Evolutionary conservation across 164 flowering plant species (phyloP), one percentile per base, ranked within the genome.

Genomic region (Pachysandra terminalis): DNA sequence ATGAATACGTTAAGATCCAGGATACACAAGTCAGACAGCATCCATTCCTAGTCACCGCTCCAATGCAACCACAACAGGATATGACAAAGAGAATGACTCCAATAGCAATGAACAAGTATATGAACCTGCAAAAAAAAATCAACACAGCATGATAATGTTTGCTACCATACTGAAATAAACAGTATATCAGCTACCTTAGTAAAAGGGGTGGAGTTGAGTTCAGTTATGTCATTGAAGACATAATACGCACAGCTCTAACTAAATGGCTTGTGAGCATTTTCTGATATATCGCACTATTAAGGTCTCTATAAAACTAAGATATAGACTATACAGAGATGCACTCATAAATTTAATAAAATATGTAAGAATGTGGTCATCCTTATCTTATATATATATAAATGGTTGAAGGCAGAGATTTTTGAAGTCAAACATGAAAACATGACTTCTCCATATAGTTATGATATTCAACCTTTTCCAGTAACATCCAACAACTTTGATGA

Each of bases 1-100:
- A 10, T 8, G 22, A 48, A 19, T 51, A 59, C 12, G 37, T 27
- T 15, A 65, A 45, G 22, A 65, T 37, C 54, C 52, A 87, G 97
- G 98, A 94, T 94, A 94, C 98, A 79, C 87, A 92, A 77, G 73
- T 59, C 73, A 95, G 80, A 81, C 97, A 95, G 87, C 97, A 95
- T 21, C 89, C 90, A 74, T 80, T 92, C 74, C 94, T 77, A 54
- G 89, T 78, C 25, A 73, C 71, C 5, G 85, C 83, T 75, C 96
- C 98, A 61, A 92, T 81, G 68, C 98, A 95, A 62, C 98, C 98
- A 71, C 76, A 87, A 74, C 90, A 87, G 51, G 98, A 90, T 73
- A 92, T 78, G 79, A 95, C 77, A 62, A 95, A 85, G 69, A 95
- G 81, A 72, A 83, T 70, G 24, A 73, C 93, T 66, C 99, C 99